Conservation (phyloP, 768 basidiomycete genomes). For the Imleria badia region DNA sequence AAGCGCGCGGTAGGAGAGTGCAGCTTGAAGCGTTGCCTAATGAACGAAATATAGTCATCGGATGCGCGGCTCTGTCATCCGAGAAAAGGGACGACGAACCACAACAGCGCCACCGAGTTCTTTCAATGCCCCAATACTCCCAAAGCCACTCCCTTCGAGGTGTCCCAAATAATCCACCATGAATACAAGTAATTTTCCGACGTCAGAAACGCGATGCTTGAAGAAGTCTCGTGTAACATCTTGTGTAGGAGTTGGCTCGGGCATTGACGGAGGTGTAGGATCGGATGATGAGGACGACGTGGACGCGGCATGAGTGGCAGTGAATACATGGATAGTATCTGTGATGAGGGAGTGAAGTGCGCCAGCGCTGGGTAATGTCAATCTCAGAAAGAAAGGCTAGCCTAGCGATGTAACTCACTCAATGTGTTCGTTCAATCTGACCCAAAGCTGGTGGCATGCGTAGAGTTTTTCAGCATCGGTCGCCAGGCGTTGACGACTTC, state of each 20-base stretch:
- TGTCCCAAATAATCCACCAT: constrained; percentile 39
- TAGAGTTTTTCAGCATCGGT: constrained; percentile 86
- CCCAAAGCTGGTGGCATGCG: constrained; percentile 80
- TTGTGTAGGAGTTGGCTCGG: constrained; percentile 53
- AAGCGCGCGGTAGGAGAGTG: constrained; percentile 71
- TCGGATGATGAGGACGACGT: constrained; percentile 13
- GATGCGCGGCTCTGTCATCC: not conserved
- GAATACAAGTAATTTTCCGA: constrained; percentile 67
- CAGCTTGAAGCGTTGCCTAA: constrained; percentile 71
- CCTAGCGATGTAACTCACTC: constrained; percentile 41
- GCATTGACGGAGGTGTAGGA: constrained; percentile 33
- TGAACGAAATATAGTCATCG: not conserved
- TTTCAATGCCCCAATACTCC: constrained; percentile 29
- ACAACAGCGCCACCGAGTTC: constrained; percentile 50
- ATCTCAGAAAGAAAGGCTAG: not conserved
- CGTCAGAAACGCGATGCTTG: constrained; percentile 59
- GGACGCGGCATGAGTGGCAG: constrained; percentile 40
- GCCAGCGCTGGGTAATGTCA: constrained; percentile 41
- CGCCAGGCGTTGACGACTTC: constrained; percentile 69
- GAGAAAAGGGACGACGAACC: constrained; percentile 42
- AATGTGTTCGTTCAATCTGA: constrained; percentile 65
- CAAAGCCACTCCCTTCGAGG: constrained; percentile 25
- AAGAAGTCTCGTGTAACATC: constrained; percentile 87
- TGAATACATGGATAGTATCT: constrained; percentile 67
- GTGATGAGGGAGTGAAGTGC: constrained; percentile 64